A percentile compares a stretch with the other conserved stretches of the same genome.
These are phyloP conservation scores for Guadua angustifolia DNA, from an alignment of 176 grass and related monocot species.

Conservation along the genomic window DNA sequence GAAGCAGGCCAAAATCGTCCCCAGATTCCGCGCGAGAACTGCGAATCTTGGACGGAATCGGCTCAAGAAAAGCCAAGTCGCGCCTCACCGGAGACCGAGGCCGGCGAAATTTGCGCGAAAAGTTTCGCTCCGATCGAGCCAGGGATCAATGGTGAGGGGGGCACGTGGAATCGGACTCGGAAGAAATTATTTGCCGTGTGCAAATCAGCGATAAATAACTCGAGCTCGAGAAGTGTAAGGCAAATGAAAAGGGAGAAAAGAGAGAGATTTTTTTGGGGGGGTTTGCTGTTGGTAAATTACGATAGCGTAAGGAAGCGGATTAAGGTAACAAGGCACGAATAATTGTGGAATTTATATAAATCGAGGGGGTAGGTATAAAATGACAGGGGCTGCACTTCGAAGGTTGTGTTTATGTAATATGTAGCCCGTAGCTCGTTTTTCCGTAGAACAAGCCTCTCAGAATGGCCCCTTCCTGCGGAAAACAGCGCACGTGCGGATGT, in stretches of 20 bases:
- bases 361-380: no score
- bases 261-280: no score
- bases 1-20: neutral
- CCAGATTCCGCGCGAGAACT: neutral
- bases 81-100: no score
- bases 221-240: conserved; percentile 36
- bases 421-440: no score
- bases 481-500: no score
- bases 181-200: neutral
- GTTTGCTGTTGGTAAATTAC: no score
- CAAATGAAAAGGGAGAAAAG: conserved; percentile 5
- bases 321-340: neutral
- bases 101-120: neutral
- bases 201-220: conserved; percentile 13
- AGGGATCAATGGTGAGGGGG: neutral
- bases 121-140: neutral
- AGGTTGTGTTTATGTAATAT: no score
- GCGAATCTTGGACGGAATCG: neutral
- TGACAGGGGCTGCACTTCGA: no score
- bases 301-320: neutral
- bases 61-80: neutral
- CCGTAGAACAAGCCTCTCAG: no score
- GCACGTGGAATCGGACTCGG: neutral
- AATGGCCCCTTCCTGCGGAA: no score
- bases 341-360: no score